Percentiles rank a stretch among this genome's conserved stretches.
Conservation (phyloP, 2,329 filamentous ascomycete genomes). For the Exserohilum rostratum region DNA sequence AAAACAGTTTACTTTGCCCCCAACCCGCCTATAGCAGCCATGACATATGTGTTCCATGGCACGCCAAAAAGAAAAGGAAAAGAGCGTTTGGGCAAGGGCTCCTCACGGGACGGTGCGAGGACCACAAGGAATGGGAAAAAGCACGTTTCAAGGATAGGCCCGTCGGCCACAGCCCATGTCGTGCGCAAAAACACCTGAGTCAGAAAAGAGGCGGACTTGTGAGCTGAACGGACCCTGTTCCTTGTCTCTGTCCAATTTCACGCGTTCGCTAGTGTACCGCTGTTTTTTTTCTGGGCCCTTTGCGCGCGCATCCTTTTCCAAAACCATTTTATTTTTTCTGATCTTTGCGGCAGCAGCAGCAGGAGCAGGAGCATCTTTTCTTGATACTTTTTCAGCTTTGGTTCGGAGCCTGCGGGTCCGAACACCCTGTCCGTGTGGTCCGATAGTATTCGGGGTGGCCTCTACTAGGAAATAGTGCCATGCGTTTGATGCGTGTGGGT, state of each 20-base stretch:
- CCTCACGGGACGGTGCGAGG: slow-evolving; percentile 11
- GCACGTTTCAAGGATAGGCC: slow-evolving; percentile 1
- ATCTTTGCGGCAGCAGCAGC: too few relatives aligned
- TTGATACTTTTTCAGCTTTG: not conserved
- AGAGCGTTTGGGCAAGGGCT: not conserved
- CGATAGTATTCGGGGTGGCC: too few relatives aligned
- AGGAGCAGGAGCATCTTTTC: too few relatives aligned
- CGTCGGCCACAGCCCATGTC: slow-evolving; percentile 1
- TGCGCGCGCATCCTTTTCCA: not conserved
- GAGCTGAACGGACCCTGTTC: slow-evolving; percentile 1
- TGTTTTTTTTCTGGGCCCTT: not conserved
- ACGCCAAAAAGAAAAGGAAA: not conserved
- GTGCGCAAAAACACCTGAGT: not conserved
- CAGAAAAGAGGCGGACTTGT: not conserved
- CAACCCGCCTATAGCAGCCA: not conserved
- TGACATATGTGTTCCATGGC: not conserved
- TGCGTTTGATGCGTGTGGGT: not conserved
- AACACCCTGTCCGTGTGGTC: not conserved
- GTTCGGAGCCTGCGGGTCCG: slow-evolving; percentile 3
- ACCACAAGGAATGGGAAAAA: slow-evolving; percentile 4
- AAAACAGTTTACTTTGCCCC: not conserved
- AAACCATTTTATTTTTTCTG: not conserved
- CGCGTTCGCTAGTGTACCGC: slow-evolving; percentile 1
- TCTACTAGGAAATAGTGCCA: not conserved
- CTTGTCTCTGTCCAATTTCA: slow-evolving; percentile 2